phyloP scores from a whole-genome alignment of 805 yeast genomes.

The Metschnikowia cerradonensis region DNA sequence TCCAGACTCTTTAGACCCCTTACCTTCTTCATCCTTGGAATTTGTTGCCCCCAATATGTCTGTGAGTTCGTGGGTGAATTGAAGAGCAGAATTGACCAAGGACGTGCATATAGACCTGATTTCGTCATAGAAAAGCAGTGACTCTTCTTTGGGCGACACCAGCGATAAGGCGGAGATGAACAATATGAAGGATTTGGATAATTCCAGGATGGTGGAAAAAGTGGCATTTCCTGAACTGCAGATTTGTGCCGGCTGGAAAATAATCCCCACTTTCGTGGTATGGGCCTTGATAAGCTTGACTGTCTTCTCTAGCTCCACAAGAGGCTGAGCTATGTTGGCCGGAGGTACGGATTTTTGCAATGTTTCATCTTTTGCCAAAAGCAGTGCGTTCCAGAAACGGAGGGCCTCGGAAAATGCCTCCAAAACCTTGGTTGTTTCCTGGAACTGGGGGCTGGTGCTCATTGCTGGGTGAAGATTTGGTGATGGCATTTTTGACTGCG shows the following conservation, averaged over 20 bases:
- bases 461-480: neutral
- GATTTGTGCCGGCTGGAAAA: slow-evolving; percentile 57
- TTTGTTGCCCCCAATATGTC: slow-evolving; percentile 9
- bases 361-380: slow-evolving; percentile 6
- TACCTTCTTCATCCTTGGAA: neutral
- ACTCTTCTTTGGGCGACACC: slow-evolving; percentile 22
- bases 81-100: slow-evolving; percentile 17
- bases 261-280: slow-evolving; percentile 70
- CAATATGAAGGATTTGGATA: slow-evolving; percentile 42
- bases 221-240: slow-evolving; percentile 43
- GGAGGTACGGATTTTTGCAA: slow-evolving; percentile 12
- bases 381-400: slow-evolving; percentile 13
- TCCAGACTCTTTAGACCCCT: slow-evolving; percentile 1
- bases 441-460: neutral
- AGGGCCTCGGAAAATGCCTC: slow-evolving; percentile 17
- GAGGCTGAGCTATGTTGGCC: slow-evolving; percentile 38
- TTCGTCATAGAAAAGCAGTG: slow-evolving; percentile 38
- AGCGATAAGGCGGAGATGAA: slow-evolving; percentile 42
- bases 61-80: slow-evolving; percentile 27
- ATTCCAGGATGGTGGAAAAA: slow-evolving; percentile 43
- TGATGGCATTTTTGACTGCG: neutral
- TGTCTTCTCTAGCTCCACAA: slow-evolving; percentile 57
- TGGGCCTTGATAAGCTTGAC: slow-evolving; percentile 64
- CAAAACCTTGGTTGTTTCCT: slow-evolving; percentile 7
- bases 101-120: slow-evolving; percentile 22